Base-by-base conservation (phyloP, 2,329 filamentous ascomycete species). In the Pestalotiopsis sp. region DNA sequence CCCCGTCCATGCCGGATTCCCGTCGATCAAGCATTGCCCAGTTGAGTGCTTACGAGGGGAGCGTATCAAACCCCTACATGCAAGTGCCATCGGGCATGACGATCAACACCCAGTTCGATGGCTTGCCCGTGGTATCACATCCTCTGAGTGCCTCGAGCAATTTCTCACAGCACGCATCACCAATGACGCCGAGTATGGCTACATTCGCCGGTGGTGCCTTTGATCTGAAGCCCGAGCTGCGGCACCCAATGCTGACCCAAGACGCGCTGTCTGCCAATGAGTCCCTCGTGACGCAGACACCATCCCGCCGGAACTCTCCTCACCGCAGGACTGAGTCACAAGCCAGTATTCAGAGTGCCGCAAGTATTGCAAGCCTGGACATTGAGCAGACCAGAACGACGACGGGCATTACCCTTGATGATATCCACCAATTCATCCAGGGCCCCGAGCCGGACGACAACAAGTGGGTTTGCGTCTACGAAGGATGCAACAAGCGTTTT, bases 401-500 rank as follows among this genome's bases (percentile, higher is more conserved):
- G 72, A 98, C 95, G 0, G 95, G 95, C 31, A 91, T 98, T 68
- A 95, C 92, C 0, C 84, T 92, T 58, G 95, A 98, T 74, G 94
- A 98, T 73, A 95, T 95, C 73, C 87, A 90, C 4, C 87, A 88
- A 64, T 94, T 87, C 80, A 95, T 95, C 74, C 85, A 87, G 63
- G 92, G 91, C 1, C 92, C 92, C 0, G 92, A 94, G 74, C 84
- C 89, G 2, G 78, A 80, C n/a, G 92, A 94, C 74, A 91, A 91
- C 74, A 94, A 94, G 80, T 96, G 92, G 91, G 84, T 90, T 6
- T 96, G 93, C 78, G 81, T 89, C n/a, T 95, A 84, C 68, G 86
- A 94, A 9, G 91, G 90, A 36, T 99, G 96, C 81, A 89, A 91
- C 74, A 97, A 97, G 81, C 89, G 91, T 66, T 98, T 99, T 78